Conservation (phyloP, 768 basidiomycete species). For the Pisolithus tinctorius region DNA sequence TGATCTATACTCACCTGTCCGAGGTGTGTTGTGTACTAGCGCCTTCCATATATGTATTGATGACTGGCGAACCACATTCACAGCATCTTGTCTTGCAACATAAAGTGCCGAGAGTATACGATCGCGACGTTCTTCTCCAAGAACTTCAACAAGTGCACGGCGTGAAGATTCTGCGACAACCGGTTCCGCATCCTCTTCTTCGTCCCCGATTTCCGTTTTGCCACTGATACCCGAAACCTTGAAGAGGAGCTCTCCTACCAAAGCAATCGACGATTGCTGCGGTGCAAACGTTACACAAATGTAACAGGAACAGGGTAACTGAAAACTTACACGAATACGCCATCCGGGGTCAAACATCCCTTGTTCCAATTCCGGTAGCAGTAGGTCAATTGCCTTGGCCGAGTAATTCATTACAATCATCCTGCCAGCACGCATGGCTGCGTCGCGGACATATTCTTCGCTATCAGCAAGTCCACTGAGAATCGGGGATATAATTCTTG, state of each 20-base stretch:
- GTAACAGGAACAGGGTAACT: not conserved
- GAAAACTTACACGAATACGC: slow-evolving; percentile 77
- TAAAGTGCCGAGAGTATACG: slow-evolving; percentile 88
- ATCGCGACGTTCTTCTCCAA: slow-evolving; percentile 85
- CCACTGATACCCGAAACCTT: slow-evolving; percentile 93
- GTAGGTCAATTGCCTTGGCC: slow-evolving; percentile 81
- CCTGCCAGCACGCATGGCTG: slow-evolving; percentile 96
- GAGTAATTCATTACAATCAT: slow-evolving; percentile 98
- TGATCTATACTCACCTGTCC: slow-evolving; percentile 55
- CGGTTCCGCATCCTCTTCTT: slow-evolving; percentile 59
- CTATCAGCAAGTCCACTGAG: slow-evolving; percentile 85
- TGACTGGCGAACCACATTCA: slow-evolving; percentile 81
- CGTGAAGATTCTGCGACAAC: slow-evolving; percentile 71
- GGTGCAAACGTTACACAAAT: slow-evolving; percentile 8
- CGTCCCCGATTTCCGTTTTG: slow-evolving; percentile 73
- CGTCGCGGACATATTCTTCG: slow-evolving; percentile 94
- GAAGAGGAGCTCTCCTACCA: slow-evolving; percentile 94
- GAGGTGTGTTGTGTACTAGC: slow-evolving; percentile 88
- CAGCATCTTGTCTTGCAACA: slow-evolving; percentile 88
- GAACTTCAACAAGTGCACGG: slow-evolving; percentile 78
- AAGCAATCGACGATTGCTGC: slow-evolving; percentile 90
- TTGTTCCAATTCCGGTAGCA: slow-evolving; percentile 88
- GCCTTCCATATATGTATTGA: slow-evolving; percentile 98
- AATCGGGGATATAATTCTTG: slow-evolving; percentile 91
- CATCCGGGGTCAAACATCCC: slow-evolving; percentile 94